These are phyloP conservation scores for Catenaria anguillulae DNA, from an alignment of 371 early-diverging fungal species.

Conservation along the genomic window DNA sequence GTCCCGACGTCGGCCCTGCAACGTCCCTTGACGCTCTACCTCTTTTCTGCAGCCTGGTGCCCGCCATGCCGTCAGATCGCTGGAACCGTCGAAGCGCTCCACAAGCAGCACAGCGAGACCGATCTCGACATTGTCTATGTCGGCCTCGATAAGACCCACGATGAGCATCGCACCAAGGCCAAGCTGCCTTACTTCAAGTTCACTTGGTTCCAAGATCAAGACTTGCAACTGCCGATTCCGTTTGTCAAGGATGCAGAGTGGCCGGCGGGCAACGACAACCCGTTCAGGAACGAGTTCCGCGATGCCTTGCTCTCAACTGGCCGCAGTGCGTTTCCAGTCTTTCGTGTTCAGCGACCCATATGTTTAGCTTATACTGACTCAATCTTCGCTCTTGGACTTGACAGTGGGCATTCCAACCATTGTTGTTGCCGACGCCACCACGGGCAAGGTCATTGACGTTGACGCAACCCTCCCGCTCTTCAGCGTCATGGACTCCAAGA, in stretches of 20 bases:
- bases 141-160: background rate
- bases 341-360: too few species aligned
- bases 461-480: background rate
- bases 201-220: background rate
- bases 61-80: background rate
- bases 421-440: background rate
- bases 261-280: background rate
- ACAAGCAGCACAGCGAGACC: background rate
- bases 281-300: background rate
- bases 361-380: background rate
- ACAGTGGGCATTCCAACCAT: background rate
- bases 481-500: too few species aligned
- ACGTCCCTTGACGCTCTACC: background rate
- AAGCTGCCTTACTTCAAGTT: background rate
- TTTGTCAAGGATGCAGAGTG: too few species aligned
- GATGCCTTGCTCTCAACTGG: too few species aligned
- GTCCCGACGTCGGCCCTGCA: background rate
- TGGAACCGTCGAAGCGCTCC: background rate
- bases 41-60: background rate
- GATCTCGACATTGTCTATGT: background rate
- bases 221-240: too few species aligned
- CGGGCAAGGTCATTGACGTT: background rate
- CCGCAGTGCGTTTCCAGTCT: background rate
- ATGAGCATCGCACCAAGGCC: background rate
- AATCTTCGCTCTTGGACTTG: too few species aligned